Percentiles rank a stretch among this genome's conserved stretches.
Evolutionary conservation across 148 eudicot species (phyloP).

Genomic region (Hydrangea macrophylla): DNA sequence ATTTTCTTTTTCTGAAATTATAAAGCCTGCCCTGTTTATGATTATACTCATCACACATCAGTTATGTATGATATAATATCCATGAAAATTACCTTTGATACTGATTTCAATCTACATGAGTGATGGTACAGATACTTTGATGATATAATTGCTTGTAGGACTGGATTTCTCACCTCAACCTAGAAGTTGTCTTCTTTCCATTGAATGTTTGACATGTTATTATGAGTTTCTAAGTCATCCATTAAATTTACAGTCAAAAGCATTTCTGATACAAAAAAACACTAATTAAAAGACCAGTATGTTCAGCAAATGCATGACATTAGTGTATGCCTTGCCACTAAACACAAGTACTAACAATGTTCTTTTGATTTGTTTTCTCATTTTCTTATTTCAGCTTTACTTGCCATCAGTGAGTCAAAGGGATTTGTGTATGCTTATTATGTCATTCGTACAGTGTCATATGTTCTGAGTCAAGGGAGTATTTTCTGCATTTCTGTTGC

Average conservation of each 20-base stretch:
- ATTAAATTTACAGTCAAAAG: too few relatives aligned
- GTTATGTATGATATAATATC: neutral
- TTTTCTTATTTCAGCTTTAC: slow-evolving; percentile 51
- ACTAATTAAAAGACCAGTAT: neutral
- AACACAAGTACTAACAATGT: neutral
- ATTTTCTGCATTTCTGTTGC: slow-evolving; percentile 91
- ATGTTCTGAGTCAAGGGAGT: slow-evolving; percentile 83
- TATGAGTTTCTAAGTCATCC: too few relatives aligned
- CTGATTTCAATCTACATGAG: too few relatives aligned
- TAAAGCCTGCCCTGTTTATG: neutral
- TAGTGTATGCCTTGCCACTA: neutral
- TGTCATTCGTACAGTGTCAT: slow-evolving; percentile 65
- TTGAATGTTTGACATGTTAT: too few relatives aligned
- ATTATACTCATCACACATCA: neutral
- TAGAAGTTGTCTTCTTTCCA: too few relatives aligned
- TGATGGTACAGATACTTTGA: too few relatives aligned
- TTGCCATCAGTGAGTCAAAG: slow-evolving; percentile 59
- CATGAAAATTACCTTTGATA: too few relatives aligned
- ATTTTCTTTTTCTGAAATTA: neutral
- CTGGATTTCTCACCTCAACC: too few relatives aligned
- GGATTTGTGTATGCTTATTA: slow-evolving; percentile 78
- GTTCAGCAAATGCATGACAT: neutral
- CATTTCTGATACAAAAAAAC: too few relatives aligned
- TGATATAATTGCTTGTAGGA: too few relatives aligned
- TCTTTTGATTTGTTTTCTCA: slow-evolving; percentile 5